These are phyloP conservation scores for Ceratocystis variospora DNA, from an alignment of 2,329 filamentous ascomycete genomes.

Conservation along the genomic window DNA sequence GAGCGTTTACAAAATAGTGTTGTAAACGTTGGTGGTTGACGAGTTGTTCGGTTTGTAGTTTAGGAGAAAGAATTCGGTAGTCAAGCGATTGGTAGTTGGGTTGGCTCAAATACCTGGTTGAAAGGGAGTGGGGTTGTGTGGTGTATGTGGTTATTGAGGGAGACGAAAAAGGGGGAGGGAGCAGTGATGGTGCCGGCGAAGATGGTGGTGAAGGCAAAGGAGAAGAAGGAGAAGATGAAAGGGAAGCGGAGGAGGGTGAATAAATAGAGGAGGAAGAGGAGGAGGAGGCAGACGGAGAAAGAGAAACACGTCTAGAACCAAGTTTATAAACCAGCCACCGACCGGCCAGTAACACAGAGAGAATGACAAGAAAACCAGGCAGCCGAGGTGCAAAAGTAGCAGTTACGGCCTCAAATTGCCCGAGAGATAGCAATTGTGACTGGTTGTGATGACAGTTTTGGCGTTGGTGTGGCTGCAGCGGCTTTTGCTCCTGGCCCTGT, in stretches of 20 bases:
- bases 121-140: constrained; percentile 7
- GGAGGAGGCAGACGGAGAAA: not conserved
- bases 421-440: not conserved
- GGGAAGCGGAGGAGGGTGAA: not conserved
- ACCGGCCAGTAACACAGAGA: not conserved
- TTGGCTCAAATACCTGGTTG: not conserved
- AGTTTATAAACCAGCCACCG: constrained; percentile 5
- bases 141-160: constrained; percentile 14
- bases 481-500: not conserved
- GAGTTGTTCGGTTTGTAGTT: constrained; percentile 4
- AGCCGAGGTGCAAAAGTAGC: constrained; percentile 1
- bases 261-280: not conserved
- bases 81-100: not conserved
- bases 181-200: not conserved
- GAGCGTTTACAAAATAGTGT: constrained; percentile 7
- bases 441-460: constrained; percentile 8
- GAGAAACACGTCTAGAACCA: not conserved
- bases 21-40: constrained; percentile 12
- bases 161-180: not conserved
- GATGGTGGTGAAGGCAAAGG: not conserved
- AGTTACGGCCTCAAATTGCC: not conserved
- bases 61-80: constrained; percentile 2
- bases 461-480: not conserved
- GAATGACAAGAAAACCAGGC: constrained; percentile 8
- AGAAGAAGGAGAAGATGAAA: not conserved